Evolutionary conservation across 1,284 basidiomycete species (phyloP).

Genomic region (Ceratobasidium sp.): DNA sequence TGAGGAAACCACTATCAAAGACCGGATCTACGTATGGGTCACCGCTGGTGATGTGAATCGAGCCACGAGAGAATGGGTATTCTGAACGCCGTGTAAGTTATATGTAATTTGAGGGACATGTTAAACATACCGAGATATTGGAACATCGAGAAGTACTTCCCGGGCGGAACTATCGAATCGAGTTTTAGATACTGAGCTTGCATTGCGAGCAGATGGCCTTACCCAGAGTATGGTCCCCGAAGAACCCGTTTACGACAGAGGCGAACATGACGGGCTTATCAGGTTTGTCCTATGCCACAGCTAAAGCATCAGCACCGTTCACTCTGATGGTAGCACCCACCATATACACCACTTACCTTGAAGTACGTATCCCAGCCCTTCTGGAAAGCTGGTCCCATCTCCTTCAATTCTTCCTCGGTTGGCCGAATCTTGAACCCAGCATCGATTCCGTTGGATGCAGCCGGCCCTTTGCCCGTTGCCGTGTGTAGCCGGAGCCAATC

Average conservation of each 20-base stretch:
- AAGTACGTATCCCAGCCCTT: slow-evolving; percentile 73
- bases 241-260: slow-evolving; percentile 37
- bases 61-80: slow-evolving; percentile 44
- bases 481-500: slow-evolving; percentile 52
- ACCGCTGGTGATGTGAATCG: slow-evolving; percentile 68
- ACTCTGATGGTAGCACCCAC: background rate
- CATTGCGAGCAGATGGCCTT: slow-evolving; percentile 50
- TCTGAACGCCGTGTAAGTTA: slow-evolving; percentile 3
- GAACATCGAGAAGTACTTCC: slow-evolving; percentile 80
- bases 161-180: slow-evolving; percentile 56
- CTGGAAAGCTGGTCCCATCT: slow-evolving; percentile 81
- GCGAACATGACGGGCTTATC: slow-evolving; percentile 72
- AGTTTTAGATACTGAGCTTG: background rate
- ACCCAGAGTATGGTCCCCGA: slow-evolving; percentile 52
- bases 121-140: slow-evolving; percentile 65
- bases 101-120: background rate
- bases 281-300: slow-evolving; percentile 64
- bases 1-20: slow-evolving; percentile 80
- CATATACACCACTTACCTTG: slow-evolving; percentile 56
- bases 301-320: background rate
- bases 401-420: slow-evolving; percentile 71
- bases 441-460: slow-evolving; percentile 76
- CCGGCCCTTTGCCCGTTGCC: slow-evolving; percentile 69
- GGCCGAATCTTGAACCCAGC: slow-evolving; percentile 81
- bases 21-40: slow-evolving; percentile 71